Conservation (phyloP, 805 yeast genomes). For the Myxozyma melibiosi region DNA sequence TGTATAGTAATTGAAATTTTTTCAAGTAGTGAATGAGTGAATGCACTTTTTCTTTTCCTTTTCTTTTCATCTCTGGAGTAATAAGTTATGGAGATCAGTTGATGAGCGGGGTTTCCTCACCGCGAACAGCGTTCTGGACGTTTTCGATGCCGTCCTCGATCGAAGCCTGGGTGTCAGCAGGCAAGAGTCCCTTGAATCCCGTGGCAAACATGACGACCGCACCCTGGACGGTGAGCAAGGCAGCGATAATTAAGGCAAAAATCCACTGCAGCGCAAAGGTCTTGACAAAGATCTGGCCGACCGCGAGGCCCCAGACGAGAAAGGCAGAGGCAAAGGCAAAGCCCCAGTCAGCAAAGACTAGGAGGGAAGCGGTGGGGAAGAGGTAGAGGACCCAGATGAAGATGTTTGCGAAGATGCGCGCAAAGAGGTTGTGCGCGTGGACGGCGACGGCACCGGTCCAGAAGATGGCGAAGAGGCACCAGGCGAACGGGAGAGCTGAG, state of each 20-base stretch:
- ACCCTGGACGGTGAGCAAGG: slow-evolving; percentile 55
- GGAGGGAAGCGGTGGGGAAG: slow-evolving; percentile 60
- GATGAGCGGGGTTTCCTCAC: slow-evolving; percentile 9
- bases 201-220: slow-evolving; percentile 45
- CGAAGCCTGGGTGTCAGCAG: background rate
- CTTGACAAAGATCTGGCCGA: slow-evolving; percentile 69
- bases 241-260: slow-evolving; percentile 71
- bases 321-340: slow-evolving; percentile 61
- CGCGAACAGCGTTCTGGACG: slow-evolving; percentile 10
- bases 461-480: slow-evolving; percentile 72
- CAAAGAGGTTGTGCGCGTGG: slow-evolving; percentile 58
- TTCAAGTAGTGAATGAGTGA: too few relatives aligned
- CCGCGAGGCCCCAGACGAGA: slow-evolving; percentile 65
- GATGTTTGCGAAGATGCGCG: slow-evolving; percentile 70
- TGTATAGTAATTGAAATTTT: too few relatives aligned
- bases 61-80: too few relatives aligned
- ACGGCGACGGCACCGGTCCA: slow-evolving; percentile 85
- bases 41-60: too few relatives aligned
- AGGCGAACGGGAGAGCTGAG: slow-evolving; percentile 70
- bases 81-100: background rate
- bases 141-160: slow-evolving; percentile 1
- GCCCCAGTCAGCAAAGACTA: slow-evolving; percentile 69
- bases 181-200: slow-evolving; percentile 12
- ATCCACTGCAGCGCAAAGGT: slow-evolving; percentile 83
- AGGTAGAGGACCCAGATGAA: slow-evolving; percentile 77